Evolutionary conservation across 495 filamentous ascomycete species (phyloP).

Genomic region (Pseudevernia furfuracea): DNA sequence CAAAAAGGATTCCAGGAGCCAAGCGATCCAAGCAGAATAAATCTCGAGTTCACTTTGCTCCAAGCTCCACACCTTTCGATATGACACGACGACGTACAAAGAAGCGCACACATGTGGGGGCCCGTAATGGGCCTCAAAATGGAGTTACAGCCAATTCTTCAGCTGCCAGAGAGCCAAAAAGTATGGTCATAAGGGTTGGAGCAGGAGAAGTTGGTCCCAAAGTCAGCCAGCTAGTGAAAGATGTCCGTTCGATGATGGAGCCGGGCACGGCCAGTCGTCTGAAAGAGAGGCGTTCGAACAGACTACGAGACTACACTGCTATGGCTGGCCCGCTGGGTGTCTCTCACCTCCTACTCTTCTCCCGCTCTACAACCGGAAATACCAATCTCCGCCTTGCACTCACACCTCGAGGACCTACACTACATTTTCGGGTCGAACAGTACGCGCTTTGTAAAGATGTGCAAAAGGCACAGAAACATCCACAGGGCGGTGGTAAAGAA

Average conservation of each 20-base stretch:
- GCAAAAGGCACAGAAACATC: conserved; percentile 68
- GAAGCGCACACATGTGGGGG: conserved; percentile 77
- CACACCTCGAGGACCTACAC: conserved; percentile 82
- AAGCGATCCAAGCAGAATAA: background rate
- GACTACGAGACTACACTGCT: conserved; percentile 81
- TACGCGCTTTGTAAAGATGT: conserved; percentile 93
- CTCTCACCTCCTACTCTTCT: conserved; percentile 90
- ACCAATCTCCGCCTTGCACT: conserved; percentile 85
- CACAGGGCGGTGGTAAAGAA: conserved; percentile 72
- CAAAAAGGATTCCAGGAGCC: too few relatives aligned
- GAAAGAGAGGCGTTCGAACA: conserved; percentile 82
- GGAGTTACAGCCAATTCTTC: conserved; percentile 37
- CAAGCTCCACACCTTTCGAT: background rate
- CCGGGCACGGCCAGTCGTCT: conserved; percentile 83
- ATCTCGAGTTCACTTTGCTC: background rate
- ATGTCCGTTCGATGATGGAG: conserved; percentile 91
- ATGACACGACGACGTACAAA: conserved; percentile 83
- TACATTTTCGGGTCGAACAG: conserved; percentile 92
- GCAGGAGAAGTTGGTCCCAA: conserved; percentile 88
- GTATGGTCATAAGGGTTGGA: conserved; percentile 96
- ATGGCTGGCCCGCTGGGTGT: conserved; percentile 96
- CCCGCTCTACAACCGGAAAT: conserved; percentile 79
- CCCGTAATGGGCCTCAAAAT: conserved; percentile 52
- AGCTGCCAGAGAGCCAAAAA: conserved; percentile 66
- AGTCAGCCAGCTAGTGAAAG: conserved; percentile 83